Evolutionary conservation across 2,329 filamentous ascomycete genomes (phyloP).

Genomic region (Colletotrichum liriopes): DNA sequence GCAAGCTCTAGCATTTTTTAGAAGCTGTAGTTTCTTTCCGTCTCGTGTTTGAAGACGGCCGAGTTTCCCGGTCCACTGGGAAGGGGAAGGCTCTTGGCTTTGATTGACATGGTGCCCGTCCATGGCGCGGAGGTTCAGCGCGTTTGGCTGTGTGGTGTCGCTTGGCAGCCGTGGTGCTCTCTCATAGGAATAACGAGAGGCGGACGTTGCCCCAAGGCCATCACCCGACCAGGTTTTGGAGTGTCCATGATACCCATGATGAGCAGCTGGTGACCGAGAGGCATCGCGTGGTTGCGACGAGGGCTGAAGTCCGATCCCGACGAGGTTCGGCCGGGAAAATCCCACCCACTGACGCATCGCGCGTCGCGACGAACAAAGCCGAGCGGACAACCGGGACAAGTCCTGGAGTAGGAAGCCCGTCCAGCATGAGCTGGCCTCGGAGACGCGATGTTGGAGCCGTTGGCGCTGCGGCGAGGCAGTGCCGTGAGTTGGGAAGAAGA

Average conservation of each 20-base stretch:
- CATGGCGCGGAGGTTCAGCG: background rate
- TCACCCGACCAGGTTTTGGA: background rate
- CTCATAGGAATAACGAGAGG: background rate
- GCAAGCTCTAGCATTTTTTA: slow-evolving; percentile 77
- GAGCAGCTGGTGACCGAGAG: background rate
- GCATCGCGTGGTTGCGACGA: background rate
- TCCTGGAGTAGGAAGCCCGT: background rate
- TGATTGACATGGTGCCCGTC: background rate
- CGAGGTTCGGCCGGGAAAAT: background rate
- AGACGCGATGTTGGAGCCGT: background rate
- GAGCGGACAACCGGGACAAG: background rate
- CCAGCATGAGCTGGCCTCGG: background rate
- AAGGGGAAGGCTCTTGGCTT: background rate
- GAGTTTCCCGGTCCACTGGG: slow-evolving; percentile 1
- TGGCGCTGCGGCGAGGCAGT: background rate
- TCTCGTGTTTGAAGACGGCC: background rate
- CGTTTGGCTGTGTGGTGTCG: background rate
- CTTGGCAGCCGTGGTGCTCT: background rate
- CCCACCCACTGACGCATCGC: background rate
- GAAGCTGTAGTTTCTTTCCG: slow-evolving; percentile 60
- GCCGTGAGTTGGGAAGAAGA: background rate
- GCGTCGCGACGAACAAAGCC: background rate
- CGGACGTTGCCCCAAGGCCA: background rate
- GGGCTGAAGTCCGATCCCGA: background rate
- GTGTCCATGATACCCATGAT: background rate